Evolutionary conservation across 768 basidiomycete genomes (phyloP).

Genomic region (Podaxis sp.): DNA sequence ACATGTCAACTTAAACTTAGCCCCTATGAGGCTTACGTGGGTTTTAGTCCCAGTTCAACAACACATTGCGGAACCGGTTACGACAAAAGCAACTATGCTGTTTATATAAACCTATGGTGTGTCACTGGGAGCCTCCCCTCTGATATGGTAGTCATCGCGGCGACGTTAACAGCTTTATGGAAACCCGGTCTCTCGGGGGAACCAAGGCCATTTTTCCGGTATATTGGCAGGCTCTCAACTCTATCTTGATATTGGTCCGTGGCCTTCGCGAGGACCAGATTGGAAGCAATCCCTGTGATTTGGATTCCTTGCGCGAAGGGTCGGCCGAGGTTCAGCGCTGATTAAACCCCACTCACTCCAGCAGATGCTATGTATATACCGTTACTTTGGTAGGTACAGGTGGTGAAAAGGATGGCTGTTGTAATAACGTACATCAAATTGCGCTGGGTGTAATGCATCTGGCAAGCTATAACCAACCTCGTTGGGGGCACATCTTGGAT

Average conservation of each 20-base stretch:
- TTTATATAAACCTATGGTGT: not conserved
- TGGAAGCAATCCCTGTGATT: conserved; percentile 22
- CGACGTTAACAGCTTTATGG: not conserved
- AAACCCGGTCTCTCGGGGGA: not conserved
- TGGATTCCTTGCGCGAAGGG: conserved; percentile 16
- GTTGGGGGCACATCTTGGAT: conserved; percentile 6
- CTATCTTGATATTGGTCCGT: not conserved
- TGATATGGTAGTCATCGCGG: not conserved
- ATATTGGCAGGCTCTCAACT: not conserved
- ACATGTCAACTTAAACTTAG: too few species aligned
- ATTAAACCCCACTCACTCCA: conserved; percentile 14
- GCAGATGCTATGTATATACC: conserved; percentile 17
- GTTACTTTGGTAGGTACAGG: conserved; percentile 14
- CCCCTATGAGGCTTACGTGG: too few species aligned
- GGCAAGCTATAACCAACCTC: conserved; percentile 5
- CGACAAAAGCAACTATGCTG: too few species aligned
- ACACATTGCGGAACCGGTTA: too few species aligned
- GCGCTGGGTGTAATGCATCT: conserved; percentile 20
- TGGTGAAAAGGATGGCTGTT: conserved; percentile 17
- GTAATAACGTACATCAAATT: conserved; percentile 19
- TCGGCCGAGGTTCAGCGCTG: not conserved
- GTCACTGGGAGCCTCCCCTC: not conserved
- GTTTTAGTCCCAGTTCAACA: too few species aligned
- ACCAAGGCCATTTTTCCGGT: not conserved
- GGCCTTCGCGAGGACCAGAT: conserved; percentile 20